phyloP scores from a whole-genome alignment of 805 yeast species.

The Saccharomycopsis guyanensis region DNA sequence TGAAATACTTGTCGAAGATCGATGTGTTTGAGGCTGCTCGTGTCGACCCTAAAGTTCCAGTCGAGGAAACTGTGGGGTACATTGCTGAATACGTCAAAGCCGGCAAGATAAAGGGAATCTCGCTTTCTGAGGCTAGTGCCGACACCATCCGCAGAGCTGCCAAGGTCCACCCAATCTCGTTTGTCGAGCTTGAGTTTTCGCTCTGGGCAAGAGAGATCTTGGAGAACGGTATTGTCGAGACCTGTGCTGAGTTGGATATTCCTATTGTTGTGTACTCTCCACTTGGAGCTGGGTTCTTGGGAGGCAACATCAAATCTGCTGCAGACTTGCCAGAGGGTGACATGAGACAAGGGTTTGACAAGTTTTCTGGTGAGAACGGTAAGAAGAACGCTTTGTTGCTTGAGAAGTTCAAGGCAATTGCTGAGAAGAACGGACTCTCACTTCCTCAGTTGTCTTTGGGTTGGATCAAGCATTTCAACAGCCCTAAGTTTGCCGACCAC shows the following conservation, averaged over 20 bases:
- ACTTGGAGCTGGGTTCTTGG: conserved; percentile 67
- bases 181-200: conserved; percentile 76
- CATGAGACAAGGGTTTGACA: conserved; percentile 41
- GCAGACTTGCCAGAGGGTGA: conserved; percentile 51
- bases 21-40: conserved; percentile 72
- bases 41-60: conserved; percentile 47
- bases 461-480: conserved; percentile 45
- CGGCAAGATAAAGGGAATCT: conserved; percentile 63
- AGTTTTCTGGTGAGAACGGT: conserved; percentile 51
- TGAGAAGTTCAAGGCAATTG: conserved; percentile 39
- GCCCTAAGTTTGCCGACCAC: conserved; percentile 21
- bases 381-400: conserved; percentile 45
- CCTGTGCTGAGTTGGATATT: conserved; percentile 48
- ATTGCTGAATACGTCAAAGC: conserved; percentile 51
- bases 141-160: conserved; percentile 54
- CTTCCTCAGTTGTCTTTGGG: conserved; percentile 67
- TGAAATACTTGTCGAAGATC: conserved; percentile 33
- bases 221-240: conserved; percentile 53
- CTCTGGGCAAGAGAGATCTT: conserved; percentile 57
- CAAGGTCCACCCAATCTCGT: conserved; percentile 47
- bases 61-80: conserved; percentile 50
- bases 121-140: conserved; percentile 67
- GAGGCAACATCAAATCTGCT: conserved; percentile 46
- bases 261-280: conserved; percentile 82
- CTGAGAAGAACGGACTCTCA: conserved; percentile 38